phyloP scores from a whole-genome alignment of 208 protist genomes.

The Acanthamoeba quina region DNA sequence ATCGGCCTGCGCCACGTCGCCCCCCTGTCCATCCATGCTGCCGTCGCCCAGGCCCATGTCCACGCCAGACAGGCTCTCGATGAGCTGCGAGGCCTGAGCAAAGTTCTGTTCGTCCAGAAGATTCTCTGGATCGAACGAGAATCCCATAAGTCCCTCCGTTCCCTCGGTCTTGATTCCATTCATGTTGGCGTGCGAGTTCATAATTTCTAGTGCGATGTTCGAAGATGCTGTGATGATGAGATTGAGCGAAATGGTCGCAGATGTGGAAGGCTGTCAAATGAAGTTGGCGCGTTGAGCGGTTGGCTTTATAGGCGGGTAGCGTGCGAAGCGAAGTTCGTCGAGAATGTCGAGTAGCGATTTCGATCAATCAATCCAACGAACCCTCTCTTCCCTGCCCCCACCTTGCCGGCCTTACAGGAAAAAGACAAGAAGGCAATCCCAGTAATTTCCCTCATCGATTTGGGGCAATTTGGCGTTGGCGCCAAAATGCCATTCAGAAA shows the following conservation, averaged over 20 bases:
- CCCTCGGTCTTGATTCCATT: not conserved
- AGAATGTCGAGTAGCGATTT: not conserved
- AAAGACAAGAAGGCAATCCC: not conserved
- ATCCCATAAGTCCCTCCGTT: constrained; percentile 16
- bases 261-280: not conserved
- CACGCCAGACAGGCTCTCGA: constrained; percentile 45
- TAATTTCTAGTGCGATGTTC: not conserved
- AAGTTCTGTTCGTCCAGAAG: constrained; percentile 72
- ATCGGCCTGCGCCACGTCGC: not conserved
- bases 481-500: not conserved
- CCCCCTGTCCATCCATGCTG: not conserved
- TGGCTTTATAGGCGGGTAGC: too few species aligned
- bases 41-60: constrained; percentile 13
- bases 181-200: constrained; percentile 36
- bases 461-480: not conserved
- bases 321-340: not conserved
- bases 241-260: not conserved
- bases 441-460: not conserved
- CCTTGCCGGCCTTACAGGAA: not conserved
- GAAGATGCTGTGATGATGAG: constrained; percentile 5
- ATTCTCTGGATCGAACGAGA: constrained; percentile 64
- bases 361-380: not conserved
- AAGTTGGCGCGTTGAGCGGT: not conserved
- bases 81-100: constrained; percentile 31
- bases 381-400: constrained; percentile 2